Conservation (phyloP, 257 asterid species). For the Penstemon eatonii region DNA sequence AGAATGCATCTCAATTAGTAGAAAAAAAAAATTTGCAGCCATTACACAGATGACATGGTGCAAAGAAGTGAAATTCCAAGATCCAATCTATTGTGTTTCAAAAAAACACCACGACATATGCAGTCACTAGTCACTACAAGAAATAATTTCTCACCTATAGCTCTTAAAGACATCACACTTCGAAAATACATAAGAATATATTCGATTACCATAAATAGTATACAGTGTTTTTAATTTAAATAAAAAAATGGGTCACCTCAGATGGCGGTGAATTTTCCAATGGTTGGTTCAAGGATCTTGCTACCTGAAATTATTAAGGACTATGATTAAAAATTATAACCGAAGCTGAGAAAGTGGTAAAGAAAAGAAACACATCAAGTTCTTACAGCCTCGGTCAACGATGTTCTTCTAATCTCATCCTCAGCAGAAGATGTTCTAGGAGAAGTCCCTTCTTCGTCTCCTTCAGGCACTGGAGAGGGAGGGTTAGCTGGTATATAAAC, state of each 20-base stretch:
- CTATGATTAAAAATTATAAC: conserved; percentile 11
- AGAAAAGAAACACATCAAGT: conserved; percentile 14
- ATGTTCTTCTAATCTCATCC: conserved; percentile 51
- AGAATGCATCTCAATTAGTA: conserved; percentile 1
- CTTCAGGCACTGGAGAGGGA: conserved; percentile 96
- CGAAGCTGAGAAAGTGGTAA: conserved; percentile 16
- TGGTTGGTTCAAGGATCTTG: conserved; percentile 51
- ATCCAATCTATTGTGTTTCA: too few relatives aligned
- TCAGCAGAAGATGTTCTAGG: conserved; percentile 64
- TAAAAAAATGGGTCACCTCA: conserved; percentile 44
- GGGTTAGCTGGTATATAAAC: conserved; percentile 80
- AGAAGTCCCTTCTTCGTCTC: conserved; percentile 79
- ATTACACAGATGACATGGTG: too few relatives aligned
- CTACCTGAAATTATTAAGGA: conserved; percentile 37
- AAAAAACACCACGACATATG: too few relatives aligned
- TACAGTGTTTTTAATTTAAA: not conserved
- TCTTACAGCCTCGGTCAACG: conserved; percentile 58
- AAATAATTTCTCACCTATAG: not conserved
- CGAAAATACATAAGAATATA: not conserved
- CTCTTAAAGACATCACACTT: conserved; percentile 6
- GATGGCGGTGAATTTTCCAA: conserved; percentile 41
- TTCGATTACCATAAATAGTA: not conserved
- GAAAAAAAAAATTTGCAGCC: too few relatives aligned
- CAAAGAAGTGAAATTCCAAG: too few relatives aligned
- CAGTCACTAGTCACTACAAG: too few relatives aligned